Evolutionary conservation across 352 stramenopile species (phyloP), one percentile per base, ranked within the genome.

Genomic region (Phytophthora boehmeriae): DNA sequence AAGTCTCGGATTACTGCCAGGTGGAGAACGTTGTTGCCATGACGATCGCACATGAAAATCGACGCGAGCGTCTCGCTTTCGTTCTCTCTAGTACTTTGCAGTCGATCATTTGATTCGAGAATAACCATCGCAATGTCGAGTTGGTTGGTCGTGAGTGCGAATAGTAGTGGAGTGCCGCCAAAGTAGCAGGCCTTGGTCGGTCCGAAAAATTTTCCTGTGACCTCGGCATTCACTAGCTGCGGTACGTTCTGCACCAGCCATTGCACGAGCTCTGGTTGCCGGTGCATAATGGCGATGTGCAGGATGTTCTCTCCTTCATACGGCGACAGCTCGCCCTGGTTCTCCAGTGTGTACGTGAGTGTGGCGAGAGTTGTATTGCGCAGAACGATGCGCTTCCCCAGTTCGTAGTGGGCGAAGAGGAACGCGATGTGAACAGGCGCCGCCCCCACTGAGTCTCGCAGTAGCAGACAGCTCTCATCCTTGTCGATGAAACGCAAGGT

Each of bases 231-330:
- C 19, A 87, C 46, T 11, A 91, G 45, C 32, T 78, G 65, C 0
- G 74, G 81, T 1, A 66, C 63, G 13, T 78, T 23, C 0, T 56
- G 35, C 8, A 89, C 50, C 0, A 89, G 63, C 73, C 77, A 88
- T 5, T 58, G 47, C 16, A 74, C 71, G 0, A 89, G 65, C 5
- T 59, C 54, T 4, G 53, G 43, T 25, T 80, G 52, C 14, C 79
- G 71, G 23, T 86, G 78, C 8, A 91, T 72, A 50, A 91, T 88
- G 13, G 77, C 77, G 30, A 88, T 83, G 57, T 91, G 82, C 16
- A 88, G 68, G 20, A 88, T 67, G 51, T 87, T 89, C 45, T 89
- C 82, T 3, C 79, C 79, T 22, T 84, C 75, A 56, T 89, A 91
- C 2, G 72, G 73, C 2, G 71, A 86, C 27, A 68, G 68, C 38